Conservation (phyloP, 768 basidiomycete species). For the Exsudoporus frostii region DNA sequence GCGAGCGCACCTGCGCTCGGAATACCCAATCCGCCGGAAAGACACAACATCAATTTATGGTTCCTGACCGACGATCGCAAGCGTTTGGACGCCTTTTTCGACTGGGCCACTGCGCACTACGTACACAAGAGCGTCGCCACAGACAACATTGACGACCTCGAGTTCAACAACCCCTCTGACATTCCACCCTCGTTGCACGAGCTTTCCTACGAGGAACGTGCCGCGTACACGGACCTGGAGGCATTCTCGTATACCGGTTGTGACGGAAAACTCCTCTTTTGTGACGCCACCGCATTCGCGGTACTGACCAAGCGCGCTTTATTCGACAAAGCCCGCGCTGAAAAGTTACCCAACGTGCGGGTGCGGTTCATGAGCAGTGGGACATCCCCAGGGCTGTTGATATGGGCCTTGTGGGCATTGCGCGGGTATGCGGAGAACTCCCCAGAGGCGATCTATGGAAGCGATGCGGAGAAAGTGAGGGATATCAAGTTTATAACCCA, state of each 20-base stretch:
- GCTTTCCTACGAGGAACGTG: constrained; percentile 12
- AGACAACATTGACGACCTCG: constrained; percentile 15
- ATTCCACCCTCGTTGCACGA: constrained; percentile 10
- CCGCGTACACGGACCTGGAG: constrained; percentile 6
- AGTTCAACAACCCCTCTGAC: constrained; percentile 7
- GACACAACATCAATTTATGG: not conserved
- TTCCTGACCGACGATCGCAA: constrained; percentile 2
- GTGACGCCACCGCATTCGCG: constrained; percentile 5
- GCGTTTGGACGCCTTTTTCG: constrained; percentile 15
- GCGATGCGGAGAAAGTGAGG: constrained; percentile 17
- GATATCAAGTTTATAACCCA: constrained; percentile 15
- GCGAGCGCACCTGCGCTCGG: constrained; percentile 2
- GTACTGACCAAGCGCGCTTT: constrained; percentile 14
- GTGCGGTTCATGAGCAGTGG: constrained; percentile 21
- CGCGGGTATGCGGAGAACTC: constrained; percentile 7
- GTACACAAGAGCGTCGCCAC: constrained; percentile 16
- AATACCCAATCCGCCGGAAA: not conserved
- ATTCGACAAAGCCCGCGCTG: constrained; percentile 12
- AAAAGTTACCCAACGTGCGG: constrained; percentile 9
- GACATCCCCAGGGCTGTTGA: constrained; percentile 1
- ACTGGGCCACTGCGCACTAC: constrained; percentile 15
- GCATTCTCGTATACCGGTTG: constrained; percentile 4
- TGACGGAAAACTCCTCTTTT: constrained; percentile 12
- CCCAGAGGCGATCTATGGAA: constrained; percentile 6
- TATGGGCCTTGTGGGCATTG: constrained; percentile 14